Base-by-base conservation (phyloP, 2,329 filamentous ascomycete species). In the Cladosporium velox region DNA sequence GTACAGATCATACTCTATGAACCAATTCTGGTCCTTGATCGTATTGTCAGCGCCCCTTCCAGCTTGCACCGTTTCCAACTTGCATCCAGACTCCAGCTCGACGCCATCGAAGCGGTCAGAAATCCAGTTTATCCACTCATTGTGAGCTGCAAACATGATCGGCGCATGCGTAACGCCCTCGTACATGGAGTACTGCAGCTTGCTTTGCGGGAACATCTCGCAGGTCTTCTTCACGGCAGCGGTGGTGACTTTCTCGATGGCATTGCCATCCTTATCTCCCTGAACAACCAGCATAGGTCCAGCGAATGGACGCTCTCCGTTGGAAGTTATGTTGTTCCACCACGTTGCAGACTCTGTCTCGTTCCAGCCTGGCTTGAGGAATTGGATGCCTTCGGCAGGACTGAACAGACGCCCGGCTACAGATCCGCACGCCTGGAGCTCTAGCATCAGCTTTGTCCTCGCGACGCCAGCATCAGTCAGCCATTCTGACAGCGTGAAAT, bases 221-320 rank as follows among this genome's bases (percentile, higher is more conserved):
- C 69, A 73, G 2, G 72, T 76, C 61, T 72, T 62, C 18, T 71
- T 68, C 32, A 76, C 72, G 3, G 68, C 68, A 1, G 66, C 65
- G 5, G 67, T 65, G 4, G 71, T 72, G 15, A 70, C 68, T 3
- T 61, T 64, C 47, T 69, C 67, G 30, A 67, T 70, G 3, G 72
- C 69, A 35, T 67, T 67, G 18, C 61, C 61, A 64, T 76, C 74
- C 12, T 60, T 65, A 34, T 69, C 71, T 59, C 79, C 79, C 59
- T 79, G 77, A 1, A 80, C 24, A 4, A 81, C 76, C 0, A 81
- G 70, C 68, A 81, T 65, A 4, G 78, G 79, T 0, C 77, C 79
- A 1, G 68, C 67, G 55, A 79, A 76, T 5, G 75, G 69, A 44
- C 72, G 74, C 2, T 74, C 71, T 1, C 78, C 78, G 14, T 71